Evolutionary conservation across 306 rosid genomes (phyloP), one percentile per base, ranked within the genome.

Genomic region (Fragaria vesca): DNA sequence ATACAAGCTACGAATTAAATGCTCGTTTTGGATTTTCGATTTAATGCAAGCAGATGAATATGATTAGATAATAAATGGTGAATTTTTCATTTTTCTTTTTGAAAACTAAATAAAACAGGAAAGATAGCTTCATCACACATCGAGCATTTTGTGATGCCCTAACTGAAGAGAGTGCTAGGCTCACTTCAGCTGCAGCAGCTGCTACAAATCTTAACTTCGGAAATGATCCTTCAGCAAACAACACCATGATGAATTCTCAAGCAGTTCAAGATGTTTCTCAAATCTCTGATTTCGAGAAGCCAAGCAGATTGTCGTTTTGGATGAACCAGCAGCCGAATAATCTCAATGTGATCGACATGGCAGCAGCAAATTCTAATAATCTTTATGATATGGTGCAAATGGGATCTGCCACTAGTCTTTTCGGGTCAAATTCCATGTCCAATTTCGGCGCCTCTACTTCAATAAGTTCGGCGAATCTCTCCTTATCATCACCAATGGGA

Each of bases 81-180:
- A n/a, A 6, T 20, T 51, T 5, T 20, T 52, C n/a, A 15, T 34
- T 36, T 12, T 5, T 61, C 71, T 46, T 18, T 75, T 38, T n/a
- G 47, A 6, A 13, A 60, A 26, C 71, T 71, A 81, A 55, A 55
- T 55, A 2, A 21, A 83, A 66, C 87, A 94, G 98, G 90, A 94
- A 94, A 79, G 98, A 94, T 74, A 94, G 98, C 80, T 94, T 94
- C 89, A 94, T 94, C 32, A 94, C 98, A 3, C 98, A 94, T 54
- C 88, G 98, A 80, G 98, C 98, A 8, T 94, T 94, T 83, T 94
- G 98, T 24, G 98, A 94, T 84, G 98, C 98, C 16, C 90, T 94
- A 76, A 97, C 97, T 6, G 97, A 91, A 81, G 98, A 94, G 81
- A 94, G 98, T 77, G 96, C 94, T 1, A 89, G 98, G 42, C 73